Base-by-base conservation (phyloP, 371 early-diverging fungal genomes). In the Hamiltosporidium tvaerminnensis region DNA sequence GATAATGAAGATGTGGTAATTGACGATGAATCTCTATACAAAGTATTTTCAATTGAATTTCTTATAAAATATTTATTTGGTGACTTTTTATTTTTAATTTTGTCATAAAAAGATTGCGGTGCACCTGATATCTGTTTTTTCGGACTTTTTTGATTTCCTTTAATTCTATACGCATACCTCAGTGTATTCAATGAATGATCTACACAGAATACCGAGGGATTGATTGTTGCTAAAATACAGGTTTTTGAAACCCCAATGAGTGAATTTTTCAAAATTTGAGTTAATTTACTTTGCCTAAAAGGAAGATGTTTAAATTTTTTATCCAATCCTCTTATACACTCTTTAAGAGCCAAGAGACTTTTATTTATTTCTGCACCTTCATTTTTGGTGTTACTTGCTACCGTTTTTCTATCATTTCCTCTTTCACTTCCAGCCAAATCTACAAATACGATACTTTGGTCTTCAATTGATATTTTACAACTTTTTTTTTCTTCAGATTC, bases 331-430 rank as follows among this genome's bases (percentile, higher is more conserved):
- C 93, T 84, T 64, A 95, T 93, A 71, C 93, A 92, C 71, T 93
- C 94, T 71, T 93, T 92, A 54, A 95, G 77, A 0, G 91, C 93
- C 56, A 95, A 76, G 61, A 95, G 80, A 68, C 89, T 88, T 81
- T 92, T 93, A 81, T 95, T 95, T 80, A 95, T 95, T 76, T 92
- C 92, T 1, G 91, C 86, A 7, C 92, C 93, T 73, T 95, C 96
- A 87, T 88, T 87, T 66, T 86, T 84, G 57, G 91, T 91, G 70
- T 88, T 84, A 47, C 82, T 80, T 74, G 89, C 85, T 0, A 87
- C 82, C 36, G 89, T 89, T 7, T 91, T 92, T 61, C 94, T 82
- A 73, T 96, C 96, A 1, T 89, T 88, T 16, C 96, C 96, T 57
- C 96, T 84, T 77, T 96, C 96, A 76, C 88, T 90, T 16, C 96